Conservation (phyloP, 208 protist genomes). For the Trypanosoma grayi region DNA sequence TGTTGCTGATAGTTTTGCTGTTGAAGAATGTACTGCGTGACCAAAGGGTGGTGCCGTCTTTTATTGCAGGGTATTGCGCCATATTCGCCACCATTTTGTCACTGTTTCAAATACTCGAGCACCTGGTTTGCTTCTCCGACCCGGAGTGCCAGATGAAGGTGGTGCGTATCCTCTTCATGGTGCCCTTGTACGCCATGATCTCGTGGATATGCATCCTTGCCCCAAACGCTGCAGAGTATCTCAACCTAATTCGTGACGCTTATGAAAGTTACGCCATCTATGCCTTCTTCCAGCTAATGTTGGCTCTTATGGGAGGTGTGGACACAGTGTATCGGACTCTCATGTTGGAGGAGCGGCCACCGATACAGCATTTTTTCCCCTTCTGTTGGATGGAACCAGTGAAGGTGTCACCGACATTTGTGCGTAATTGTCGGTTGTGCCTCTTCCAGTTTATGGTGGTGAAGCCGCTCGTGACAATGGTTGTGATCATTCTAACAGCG, state of each 20-base stretch:
- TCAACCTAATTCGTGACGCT: slow-evolving; percentile 88
- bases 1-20: slow-evolving; percentile 68
- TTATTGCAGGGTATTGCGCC: slow-evolving; percentile 87
- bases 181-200: slow-evolving; percentile 89
- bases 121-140: slow-evolving; percentile 87
- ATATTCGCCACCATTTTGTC: slow-evolving; percentile 87
- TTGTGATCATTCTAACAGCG: slow-evolving; percentile 77
- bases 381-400: slow-evolving; percentile 83
- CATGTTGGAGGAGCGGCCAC: slow-evolving; percentile 79
- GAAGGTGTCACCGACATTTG: slow-evolving; percentile 79
- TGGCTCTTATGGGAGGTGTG: slow-evolving; percentile 89
- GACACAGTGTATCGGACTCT: slow-evolving; percentile 83
- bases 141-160: slow-evolving; percentile 90
- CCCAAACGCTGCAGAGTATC: slow-evolving; percentile 74
- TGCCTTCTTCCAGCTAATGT: slow-evolving; percentile 93
- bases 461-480: slow-evolving; percentile 83
- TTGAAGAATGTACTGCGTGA: slow-evolving; percentile 41
- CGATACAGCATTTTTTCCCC: slow-evolving; percentile 78
- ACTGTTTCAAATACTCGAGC: slow-evolving; percentile 88
- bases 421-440: slow-evolving; percentile 83
- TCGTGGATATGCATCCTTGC: slow-evolving; percentile 79
- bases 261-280: slow-evolving; percentile 96
- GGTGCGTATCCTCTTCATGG: slow-evolving; percentile 94
- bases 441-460: slow-evolving; percentile 93
- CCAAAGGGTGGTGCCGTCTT: slow-evolving; percentile 58